These are phyloP conservation scores for Colletotrichum abscissum DNA, from an alignment of 2,329 filamentous ascomycete genomes.

Conservation along the genomic window DNA sequence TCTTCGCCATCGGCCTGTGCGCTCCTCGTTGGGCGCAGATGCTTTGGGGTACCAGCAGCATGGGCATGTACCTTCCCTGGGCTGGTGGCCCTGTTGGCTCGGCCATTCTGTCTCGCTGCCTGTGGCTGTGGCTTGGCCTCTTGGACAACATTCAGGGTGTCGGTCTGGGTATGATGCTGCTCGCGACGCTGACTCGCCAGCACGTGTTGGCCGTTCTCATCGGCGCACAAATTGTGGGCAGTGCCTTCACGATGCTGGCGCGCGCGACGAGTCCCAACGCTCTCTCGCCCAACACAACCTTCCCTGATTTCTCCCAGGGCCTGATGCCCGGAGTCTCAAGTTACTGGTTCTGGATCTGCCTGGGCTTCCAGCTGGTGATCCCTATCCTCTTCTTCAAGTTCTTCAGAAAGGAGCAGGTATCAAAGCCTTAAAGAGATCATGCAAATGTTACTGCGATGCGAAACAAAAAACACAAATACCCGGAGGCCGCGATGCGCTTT, in stretches of 20 bases:
- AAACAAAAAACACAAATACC: constrained; percentile 29
- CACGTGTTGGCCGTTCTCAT: constrained; percentile 73
- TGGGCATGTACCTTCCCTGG: constrained; percentile 73
- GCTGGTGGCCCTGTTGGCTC: constrained; percentile 60
- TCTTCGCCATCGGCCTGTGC: constrained; percentile 74
- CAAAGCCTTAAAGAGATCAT: constrained; percentile 55
- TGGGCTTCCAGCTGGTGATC: constrained; percentile 67
- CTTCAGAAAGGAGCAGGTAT: constrained; percentile 68
- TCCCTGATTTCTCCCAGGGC: constrained; percentile 68
- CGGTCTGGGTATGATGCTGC: constrained; percentile 75
- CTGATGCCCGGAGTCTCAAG: constrained; percentile 57
- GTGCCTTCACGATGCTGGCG: constrained; percentile 70
- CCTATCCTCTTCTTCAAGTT: constrained; percentile 67
- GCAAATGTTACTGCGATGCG: constrained; percentile 22
- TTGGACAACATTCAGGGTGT: constrained; percentile 74
- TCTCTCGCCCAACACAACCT: constrained; percentile 70
- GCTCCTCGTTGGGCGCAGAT: constrained; percentile 76
- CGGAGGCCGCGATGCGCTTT: neutral
- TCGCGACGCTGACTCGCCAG: constrained; percentile 73
- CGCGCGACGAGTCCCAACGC: constrained; percentile 70
- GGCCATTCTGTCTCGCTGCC: constrained; percentile 70
- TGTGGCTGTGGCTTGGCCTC: constrained; percentile 69
- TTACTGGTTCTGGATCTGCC: constrained; percentile 70
- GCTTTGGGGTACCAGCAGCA: constrained; percentile 71
- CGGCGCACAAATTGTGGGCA: constrained; percentile 71